These are phyloP conservation scores for Chaetomium tenue DNA, from an alignment of 495 filamentous ascomycete genomes.

Conservation along the genomic window DNA sequence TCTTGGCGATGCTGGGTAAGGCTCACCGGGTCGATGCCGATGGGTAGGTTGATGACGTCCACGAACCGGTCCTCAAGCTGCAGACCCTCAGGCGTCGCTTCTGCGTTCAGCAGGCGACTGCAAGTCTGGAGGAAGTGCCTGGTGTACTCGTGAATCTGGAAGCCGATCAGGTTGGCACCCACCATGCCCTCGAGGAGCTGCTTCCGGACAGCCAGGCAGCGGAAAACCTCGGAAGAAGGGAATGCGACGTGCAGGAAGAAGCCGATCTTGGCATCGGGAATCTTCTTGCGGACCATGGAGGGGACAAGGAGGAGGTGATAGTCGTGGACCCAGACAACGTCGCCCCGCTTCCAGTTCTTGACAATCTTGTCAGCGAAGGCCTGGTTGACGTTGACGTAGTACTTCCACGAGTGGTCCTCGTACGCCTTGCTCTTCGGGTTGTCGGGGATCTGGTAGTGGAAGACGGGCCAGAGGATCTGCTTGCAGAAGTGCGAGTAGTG, in stretches of 20 bases:
- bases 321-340: conserved; percentile 91
- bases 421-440: conserved; percentile 97
- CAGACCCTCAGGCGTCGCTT: conserved; percentile 81
- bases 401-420: conserved; percentile 92
- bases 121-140: conserved; percentile 92
- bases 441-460: conserved; percentile 95
- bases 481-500: conserved; percentile 95
- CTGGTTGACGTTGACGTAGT: conserved; percentile 86
- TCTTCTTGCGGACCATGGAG: conserved; percentile 77
- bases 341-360: conserved; percentile 84
- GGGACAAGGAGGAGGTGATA: conserved; percentile 94
- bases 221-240: conserved; percentile 91
- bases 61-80: conserved; percentile 92
- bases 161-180: conserved; percentile 84
- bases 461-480: conserved; percentile 84
- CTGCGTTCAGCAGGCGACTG: conserved; percentile 79
- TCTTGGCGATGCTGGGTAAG: conserved; percentile 70
- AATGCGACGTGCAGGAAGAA: conserved; percentile 95
- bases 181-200: conserved; percentile 86
- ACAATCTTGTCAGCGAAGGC: conserved; percentile 86
- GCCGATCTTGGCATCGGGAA: conserved; percentile 88
- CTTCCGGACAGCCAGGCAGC: conserved; percentile 79
- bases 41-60: conserved; percentile 71
- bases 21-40: conserved; percentile 79
- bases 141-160: conserved; percentile 89